Base-by-base conservation (phyloP, 192 early-diverging fungal genomes). In the Linnemannia schmuckeri region DNA sequence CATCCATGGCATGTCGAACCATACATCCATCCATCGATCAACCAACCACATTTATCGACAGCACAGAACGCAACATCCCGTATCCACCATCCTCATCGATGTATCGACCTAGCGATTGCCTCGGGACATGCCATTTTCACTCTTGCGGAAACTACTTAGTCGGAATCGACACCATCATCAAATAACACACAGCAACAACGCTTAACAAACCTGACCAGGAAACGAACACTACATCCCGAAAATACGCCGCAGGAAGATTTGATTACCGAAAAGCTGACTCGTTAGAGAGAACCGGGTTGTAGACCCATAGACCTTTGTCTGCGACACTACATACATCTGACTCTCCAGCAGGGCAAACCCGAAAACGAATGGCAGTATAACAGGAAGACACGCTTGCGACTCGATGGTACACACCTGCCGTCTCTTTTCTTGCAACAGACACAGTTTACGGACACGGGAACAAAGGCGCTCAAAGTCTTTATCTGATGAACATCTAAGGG, bases 1-100 rank as follows among this genome's bases (percentile, higher is more conserved):
- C 63, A 78, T 70, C 46, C 63, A 44, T 37, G 10, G 24, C 49
- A 52, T 30, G 41, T 38, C 9, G n/a, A 77, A 12, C 82, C 72
- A 83, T 79, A 71, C 82, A 84, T 78, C 77, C 73, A 74, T 79
- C 82, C 70, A 83, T 78, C 76, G 24, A 83, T 74, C 63, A n/a
- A 27, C 33, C n/a, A 30, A 20, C 74, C 18, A 54, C 20, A 75
- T 38, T 5, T 20, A 75, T 38, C 74, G 9, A 75, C 54, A 47
- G 17, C 35, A 22, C 74, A 17, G 12, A 40, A 75, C 44, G 74
- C 35, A 33, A 30, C 72, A 71, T 71, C 70, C 38, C 18, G 33
- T n/a, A 42, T 74, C 46, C 46, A 13, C 44, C 42, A 49, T 49
- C 30, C 44, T 74, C 42, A 42, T 52, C 42, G 30, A 15, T 30